Evolutionary conservation across 306 rosid species (phyloP), one percentile per base, ranked within the genome.

Genomic region (Cicer pinnatifidum): DNA sequence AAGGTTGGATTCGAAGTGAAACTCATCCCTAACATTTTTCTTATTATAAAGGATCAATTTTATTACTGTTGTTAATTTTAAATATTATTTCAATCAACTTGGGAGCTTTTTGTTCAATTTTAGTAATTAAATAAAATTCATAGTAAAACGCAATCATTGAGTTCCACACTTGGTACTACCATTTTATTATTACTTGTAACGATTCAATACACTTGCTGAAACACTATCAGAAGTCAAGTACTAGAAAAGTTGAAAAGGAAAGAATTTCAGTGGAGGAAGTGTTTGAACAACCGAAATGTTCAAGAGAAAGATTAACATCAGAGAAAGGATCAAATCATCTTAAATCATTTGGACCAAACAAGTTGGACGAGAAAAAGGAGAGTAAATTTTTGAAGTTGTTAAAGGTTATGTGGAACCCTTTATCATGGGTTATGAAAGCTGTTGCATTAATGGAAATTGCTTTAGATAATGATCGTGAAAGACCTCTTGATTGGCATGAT

Each of bases 341-440:
- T 58, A 91, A 87, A 57, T 96, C 90, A 59, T 95, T 95, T 67
- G 99, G 99, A 60, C 97, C 96, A 53, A 94, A 95, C 97, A 95
- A 95, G 77, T 85, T 95, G 58, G 97, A 95, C 86, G 99, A 95
- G 89, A 95, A 91, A 73, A 95, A 84, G 91, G 99, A 95, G 67
- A 91, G 96, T 96, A 95, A 95, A 43, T 0, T 95, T 67, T 82
- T 95, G 79, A 95, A 95, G 82, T 95, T 95, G 73, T 61, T 95
- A 85, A 97, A 97, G 8, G 91, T 95, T 82, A 95, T 95, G 99
- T 95, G 99, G 99, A 95, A 95, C 72, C 99, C 99, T 6, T 78
- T 95, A 11, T 95, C 99, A 4, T 95, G 99, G 99, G 99, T 95
- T 59, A 95, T 91, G 99, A 97, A 95, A 91, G 97, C 92, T 78